These are phyloP conservation scores for Aspergillus eucalypticola DNA, from an alignment of 2,329 filamentous ascomycete species.

Conservation along the genomic window DNA sequence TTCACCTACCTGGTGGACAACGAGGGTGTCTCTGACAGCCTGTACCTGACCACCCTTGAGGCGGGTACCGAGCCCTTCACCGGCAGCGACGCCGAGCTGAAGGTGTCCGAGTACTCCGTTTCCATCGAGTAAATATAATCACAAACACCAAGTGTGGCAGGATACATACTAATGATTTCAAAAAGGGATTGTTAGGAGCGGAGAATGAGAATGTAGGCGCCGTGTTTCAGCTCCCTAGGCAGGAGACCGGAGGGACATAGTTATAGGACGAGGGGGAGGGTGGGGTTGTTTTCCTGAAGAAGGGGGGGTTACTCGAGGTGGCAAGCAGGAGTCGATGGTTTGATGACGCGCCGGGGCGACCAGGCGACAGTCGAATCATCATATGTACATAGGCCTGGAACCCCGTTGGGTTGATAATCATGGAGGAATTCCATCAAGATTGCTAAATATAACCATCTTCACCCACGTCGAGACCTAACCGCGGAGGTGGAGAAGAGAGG, in stretches of 20 bases:
- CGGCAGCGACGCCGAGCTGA: slow-evolving; percentile 30
- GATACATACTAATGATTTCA: background rate
- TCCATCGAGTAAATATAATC: slow-evolving; percentile 24
- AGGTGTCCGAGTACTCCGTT: slow-evolving; percentile 33
- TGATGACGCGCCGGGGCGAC: background rate
- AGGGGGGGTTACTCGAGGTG: background rate
- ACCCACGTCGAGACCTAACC: background rate
- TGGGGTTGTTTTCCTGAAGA: too few species aligned
- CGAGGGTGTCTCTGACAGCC: slow-evolving; percentile 37
- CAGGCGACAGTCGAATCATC: background rate
- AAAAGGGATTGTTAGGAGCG: slow-evolving; percentile 5
- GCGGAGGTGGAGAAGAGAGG: background rate
- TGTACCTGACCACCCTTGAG: slow-evolving; percentile 56
- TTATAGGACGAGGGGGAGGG: background rate
- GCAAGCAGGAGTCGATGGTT: background rate
- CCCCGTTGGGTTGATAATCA: background rate
- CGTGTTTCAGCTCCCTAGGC: slow-evolving; percentile 22
- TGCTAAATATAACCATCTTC: background rate
- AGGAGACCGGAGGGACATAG: slow-evolving; percentile 6
- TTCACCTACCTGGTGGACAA: slow-evolving; percentile 55
- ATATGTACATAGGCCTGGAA: background rate
- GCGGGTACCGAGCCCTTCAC: slow-evolving; percentile 42
- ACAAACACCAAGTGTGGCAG: background rate
- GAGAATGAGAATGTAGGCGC: slow-evolving; percentile 18
- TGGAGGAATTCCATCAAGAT: background rate